A percentile compares a stretch with the other conserved stretches of the same genome.
Evolutionary conservation across 495 filamentous ascomycete genomes (phyloP).

Genomic region (Aspergillus ellipticus): DNA sequence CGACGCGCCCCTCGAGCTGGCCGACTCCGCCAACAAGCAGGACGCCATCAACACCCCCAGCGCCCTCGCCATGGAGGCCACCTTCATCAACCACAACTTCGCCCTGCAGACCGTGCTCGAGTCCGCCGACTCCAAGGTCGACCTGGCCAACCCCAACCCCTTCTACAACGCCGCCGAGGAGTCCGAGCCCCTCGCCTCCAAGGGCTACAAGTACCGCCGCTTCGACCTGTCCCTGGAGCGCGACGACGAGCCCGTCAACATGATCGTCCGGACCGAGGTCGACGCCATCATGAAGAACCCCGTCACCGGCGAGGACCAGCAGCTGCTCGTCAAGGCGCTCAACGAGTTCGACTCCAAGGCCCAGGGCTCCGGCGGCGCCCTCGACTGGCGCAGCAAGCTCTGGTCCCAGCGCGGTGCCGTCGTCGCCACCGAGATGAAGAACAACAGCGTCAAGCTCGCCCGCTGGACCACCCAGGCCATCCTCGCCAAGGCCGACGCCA

Average conservation of each 20-base stretch:
- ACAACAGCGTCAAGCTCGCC: constrained; percentile 97
- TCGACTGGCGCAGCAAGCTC: constrained; percentile 95
- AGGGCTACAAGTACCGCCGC: constrained; percentile 95
- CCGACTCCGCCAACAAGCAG: constrained; percentile 77
- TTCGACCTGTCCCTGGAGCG: constrained; percentile 93
- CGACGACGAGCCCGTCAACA: constrained; percentile 82
- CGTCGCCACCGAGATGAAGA: constrained; percentile 99
- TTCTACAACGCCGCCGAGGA: constrained; percentile 96
- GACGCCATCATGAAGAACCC: constrained; percentile 94
- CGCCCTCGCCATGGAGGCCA: constrained; percentile 91
- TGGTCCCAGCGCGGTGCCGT: constrained; percentile 91
- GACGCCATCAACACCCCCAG: constrained; percentile 88
- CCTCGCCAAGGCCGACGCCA: constrained; percentile 88
- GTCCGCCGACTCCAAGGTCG: constrained; percentile 67
- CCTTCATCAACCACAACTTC: constrained; percentile 99
- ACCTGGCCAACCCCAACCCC: constrained; percentile 85
- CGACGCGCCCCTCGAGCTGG: constrained; percentile 85
- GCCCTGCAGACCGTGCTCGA: constrained; percentile 89
- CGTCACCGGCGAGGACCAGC: constrained; percentile 81
- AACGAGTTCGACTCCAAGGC: constrained; percentile 99
- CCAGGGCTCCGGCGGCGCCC: constrained; percentile 84
- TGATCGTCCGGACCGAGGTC: constrained; percentile 93
- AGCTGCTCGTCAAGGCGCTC: constrained; percentile 87
- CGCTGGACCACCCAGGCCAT: constrained; percentile 96
- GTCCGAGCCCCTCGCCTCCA: constrained; percentile 86